Base-by-base conservation (phyloP, 164 flowering plant species). In the Annona cherimola region DNA sequence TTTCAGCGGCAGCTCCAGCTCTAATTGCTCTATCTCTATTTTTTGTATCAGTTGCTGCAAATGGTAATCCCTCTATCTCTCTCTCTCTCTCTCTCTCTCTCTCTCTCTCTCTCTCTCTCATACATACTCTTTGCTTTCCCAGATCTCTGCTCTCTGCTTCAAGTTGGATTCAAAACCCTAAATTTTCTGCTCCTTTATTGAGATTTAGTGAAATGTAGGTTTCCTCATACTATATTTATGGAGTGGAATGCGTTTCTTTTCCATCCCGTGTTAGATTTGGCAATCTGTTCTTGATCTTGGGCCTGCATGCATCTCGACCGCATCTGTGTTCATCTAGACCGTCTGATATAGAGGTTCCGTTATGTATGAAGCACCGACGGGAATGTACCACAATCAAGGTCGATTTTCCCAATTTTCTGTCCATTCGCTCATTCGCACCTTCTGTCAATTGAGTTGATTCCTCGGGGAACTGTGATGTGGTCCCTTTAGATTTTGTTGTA, bases 41-140 rank as follows among this genome's bases (percentile, higher is more conserved):
- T 79, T 70, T 80, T 68, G 39, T 82, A 66, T 78, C 82, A 74
- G 82, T 76, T 77, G 71, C 82, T 66, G 87, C 88, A 35, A 50
- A 50, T 2, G 14, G 57, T 50, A 50, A 50, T 5, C n/a, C n/a
- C n/a, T n/a, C n/a, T n/a, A n/a, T n/a, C n/a, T n/a, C n/a, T n/a
- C n/a, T n/a, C 57, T 9, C 57, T 50, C 57, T 50, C 57, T 46
- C 55, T 2, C 55, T 50, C 57, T 50, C 55, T 2, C 55, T 50
- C 55, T 50, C 55, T 50, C 55, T 50, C 54, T 46, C 1, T 46
- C 57, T 50, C 57, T 50, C 57, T 50, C 57, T 2, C 3, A 11
- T 50, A 2, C 9, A 11, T 50, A 16, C 57, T 50, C 57, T 50
- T n/a, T n/a, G 57, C 57, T 50, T 3, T 16, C 14, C 14, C 14